These are phyloP conservation scores for Naganishia sp. DNA, from an alignment of 1,284 basidiomycete species.

Conservation along the genomic window DNA sequence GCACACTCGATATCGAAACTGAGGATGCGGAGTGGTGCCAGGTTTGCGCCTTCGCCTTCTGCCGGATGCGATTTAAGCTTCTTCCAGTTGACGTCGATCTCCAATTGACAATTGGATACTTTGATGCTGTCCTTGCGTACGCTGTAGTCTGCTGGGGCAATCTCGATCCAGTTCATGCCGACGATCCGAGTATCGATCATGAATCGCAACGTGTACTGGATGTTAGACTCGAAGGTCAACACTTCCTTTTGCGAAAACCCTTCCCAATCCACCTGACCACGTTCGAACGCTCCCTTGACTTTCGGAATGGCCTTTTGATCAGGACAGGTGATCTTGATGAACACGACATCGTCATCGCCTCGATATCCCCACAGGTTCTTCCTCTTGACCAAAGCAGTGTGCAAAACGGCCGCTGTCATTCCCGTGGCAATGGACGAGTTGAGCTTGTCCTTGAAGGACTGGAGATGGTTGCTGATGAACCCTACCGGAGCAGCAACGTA, in stretches of 20 bases:
- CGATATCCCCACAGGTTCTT: conserved; percentile 82
- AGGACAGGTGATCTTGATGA: conserved; percentile 76
- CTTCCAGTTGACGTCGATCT: conserved; percentile 73
- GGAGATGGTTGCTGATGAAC: conserved; percentile 68
- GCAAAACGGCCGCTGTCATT: conserved; percentile 57
- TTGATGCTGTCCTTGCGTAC: conserved; percentile 62
- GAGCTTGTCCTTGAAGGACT: conserved; percentile 66
- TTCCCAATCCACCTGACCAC: conserved; percentile 73
- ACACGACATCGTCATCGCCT: conserved; percentile 74
- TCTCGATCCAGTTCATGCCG: conserved; percentile 97
- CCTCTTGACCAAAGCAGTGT: conserved; percentile 66
- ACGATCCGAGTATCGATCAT: conserved; percentile 96
- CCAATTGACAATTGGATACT: conserved; percentile 81
- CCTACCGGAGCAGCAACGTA: conserved; percentile 82
- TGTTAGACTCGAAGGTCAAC: conserved; percentile 89
- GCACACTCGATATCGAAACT: conserved; percentile 98
- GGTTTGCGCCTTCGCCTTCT: conserved; percentile 84
- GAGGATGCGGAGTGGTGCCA: conserved; percentile 85
- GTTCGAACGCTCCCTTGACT: conserved; percentile 89
- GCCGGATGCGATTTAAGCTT: conserved; percentile 82
- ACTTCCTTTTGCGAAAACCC: conserved; percentile 64
- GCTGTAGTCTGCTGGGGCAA: conserved; percentile 76
- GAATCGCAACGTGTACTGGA: conserved; percentile 82
- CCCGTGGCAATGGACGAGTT: conserved; percentile 57
- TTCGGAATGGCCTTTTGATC: conserved; percentile 76